Conservation (phyloP, 805 yeast genomes). For the Yamadazyma akitaensis region DNA sequence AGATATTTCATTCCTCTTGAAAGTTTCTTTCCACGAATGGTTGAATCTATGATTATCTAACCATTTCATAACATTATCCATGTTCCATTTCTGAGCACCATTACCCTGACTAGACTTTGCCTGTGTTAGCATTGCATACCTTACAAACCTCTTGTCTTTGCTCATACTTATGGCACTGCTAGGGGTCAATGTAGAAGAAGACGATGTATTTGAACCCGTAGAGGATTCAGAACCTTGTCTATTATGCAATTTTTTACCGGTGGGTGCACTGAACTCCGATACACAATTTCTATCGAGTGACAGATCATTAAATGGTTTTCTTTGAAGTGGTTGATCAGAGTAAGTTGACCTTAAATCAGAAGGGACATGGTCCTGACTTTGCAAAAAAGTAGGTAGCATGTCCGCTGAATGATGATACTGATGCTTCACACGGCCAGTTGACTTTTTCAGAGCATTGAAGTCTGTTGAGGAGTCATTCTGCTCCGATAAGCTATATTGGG, state of each 20-base stretch:
- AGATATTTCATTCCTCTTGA: constrained; percentile 52
- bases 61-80: constrained; percentile 67
- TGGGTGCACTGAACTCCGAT: constrained; percentile 6
- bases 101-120: constrained; percentile 20
- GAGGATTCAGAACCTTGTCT: constrained; percentile 38
- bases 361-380: neutral
- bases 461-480: constrained; percentile 6
- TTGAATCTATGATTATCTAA: constrained; percentile 65
- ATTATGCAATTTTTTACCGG: constrained; percentile 6
- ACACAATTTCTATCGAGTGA: neutral
- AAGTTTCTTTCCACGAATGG: constrained; percentile 67
- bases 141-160: constrained; percentile 39
- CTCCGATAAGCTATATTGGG: constrained; percentile 7
- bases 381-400: constrained; percentile 5
- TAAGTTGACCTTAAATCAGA: constrained; percentile 6
- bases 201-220: constrained; percentile 26
- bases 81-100: constrained; percentile 66
- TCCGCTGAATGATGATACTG: neutral
- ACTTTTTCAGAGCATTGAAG: neutral
- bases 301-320: neutral
- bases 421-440: neutral
- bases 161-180: constrained; percentile 21
- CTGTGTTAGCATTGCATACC: constrained; percentile 42
- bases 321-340: constrained; percentile 5
- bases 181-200: constrained; percentile 28